Evolutionary conservation across 495 filamentous ascomycete genomes (phyloP).

Genomic region (Annulohypoxylon stygium): DNA sequence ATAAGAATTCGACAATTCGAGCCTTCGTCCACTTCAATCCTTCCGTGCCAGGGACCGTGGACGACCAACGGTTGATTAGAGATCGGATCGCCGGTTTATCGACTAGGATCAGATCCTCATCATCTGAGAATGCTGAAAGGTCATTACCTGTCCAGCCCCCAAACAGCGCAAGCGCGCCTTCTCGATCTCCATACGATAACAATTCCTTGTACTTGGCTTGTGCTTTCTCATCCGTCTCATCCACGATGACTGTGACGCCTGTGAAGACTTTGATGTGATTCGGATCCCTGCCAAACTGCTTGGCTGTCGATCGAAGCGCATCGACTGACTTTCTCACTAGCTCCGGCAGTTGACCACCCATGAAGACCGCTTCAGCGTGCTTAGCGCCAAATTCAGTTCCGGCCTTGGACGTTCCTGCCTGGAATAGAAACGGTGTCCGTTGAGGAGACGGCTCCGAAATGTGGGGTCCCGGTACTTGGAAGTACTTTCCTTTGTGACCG

Average conservation of each 20-base stretch:
- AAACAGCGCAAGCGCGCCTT: slow-evolving; percentile 69
- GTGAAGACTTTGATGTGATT: slow-evolving; percentile 67
- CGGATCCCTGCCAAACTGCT: slow-evolving; percentile 59
- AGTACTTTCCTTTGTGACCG: slow-evolving; percentile 72
- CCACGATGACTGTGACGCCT: slow-evolving; percentile 64
- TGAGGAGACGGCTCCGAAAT: slow-evolving; percentile 70
- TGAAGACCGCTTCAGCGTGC: slow-evolving; percentile 68
- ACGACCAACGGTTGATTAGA: slow-evolving; percentile 51
- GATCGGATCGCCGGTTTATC: slow-evolving; percentile 68
- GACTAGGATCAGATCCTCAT: slow-evolving; percentile 66
- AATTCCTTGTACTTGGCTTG: slow-evolving; percentile 65
- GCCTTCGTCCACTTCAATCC: slow-evolving; percentile 67
- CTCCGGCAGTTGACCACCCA: slow-evolving; percentile 62
- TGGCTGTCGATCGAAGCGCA: slow-evolving; percentile 64
- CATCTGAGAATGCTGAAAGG: slow-evolving; percentile 61
- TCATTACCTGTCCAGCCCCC: slow-evolving; percentile 72
- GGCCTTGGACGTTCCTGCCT: slow-evolving; percentile 70
- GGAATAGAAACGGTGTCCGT: slow-evolving; percentile 70
- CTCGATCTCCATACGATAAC: slow-evolving; percentile 62
- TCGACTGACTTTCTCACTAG: slow-evolving; percentile 64
- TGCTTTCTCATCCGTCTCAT: slow-evolving; percentile 68
- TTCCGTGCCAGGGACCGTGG: slow-evolving; percentile 53
- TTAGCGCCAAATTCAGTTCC: slow-evolving; percentile 70
- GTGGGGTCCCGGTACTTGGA: slow-evolving; percentile 70
- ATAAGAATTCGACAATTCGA: slow-evolving; percentile 65